Percentiles rank a stretch among this genome's conserved stretches.
These are phyloP conservation scores for Claviceps sorghi DNA, from an alignment of 2,329 filamentous ascomycete genomes.

Conservation along the genomic window DNA sequence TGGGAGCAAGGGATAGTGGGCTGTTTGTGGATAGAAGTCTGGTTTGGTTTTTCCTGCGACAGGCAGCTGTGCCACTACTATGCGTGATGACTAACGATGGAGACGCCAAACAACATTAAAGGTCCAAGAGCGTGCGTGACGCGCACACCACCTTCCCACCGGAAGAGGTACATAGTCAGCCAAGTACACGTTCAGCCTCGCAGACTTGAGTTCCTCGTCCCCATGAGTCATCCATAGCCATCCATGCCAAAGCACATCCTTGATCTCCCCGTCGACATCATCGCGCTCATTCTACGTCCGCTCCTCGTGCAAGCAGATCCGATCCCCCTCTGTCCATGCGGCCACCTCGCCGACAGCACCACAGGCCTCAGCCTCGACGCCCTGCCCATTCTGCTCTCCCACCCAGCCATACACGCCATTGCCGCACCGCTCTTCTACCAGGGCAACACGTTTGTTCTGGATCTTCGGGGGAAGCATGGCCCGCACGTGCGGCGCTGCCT, in stretches of 20 bases:
- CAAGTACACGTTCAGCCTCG: too few relatives aligned
- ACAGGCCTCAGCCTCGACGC: constrained; percentile 9
- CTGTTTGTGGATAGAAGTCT: too few relatives aligned
- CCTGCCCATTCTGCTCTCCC: constrained; percentile 17
- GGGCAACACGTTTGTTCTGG: constrained; percentile 18
- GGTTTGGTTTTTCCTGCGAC: too few relatives aligned
- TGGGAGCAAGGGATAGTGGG: too few relatives aligned
- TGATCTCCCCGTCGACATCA: background rate
- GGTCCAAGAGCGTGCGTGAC: too few relatives aligned
- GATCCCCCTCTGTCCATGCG: constrained; percentile 18
- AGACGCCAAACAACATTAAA: too few relatives aligned
- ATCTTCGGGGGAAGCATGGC: constrained; percentile 15
- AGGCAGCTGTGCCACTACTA: too few relatives aligned
- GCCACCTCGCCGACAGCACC: background rate
- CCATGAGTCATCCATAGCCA: background rate
- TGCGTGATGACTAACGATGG: too few relatives aligned
- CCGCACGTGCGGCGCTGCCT: constrained; percentile 14
- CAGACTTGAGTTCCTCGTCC: background rate
- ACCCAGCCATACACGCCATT: constrained; percentile 19
- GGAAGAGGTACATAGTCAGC: too few relatives aligned
- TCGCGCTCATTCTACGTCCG: constrained; percentile 14
- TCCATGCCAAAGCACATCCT: background rate
- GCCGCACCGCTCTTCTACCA: constrained; percentile 19
- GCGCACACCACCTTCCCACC: too few relatives aligned
- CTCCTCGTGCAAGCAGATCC: constrained; percentile 13